Conservation (phyloP, 1,284 basidiomycete species). For the Naganishia sp. region DNA sequence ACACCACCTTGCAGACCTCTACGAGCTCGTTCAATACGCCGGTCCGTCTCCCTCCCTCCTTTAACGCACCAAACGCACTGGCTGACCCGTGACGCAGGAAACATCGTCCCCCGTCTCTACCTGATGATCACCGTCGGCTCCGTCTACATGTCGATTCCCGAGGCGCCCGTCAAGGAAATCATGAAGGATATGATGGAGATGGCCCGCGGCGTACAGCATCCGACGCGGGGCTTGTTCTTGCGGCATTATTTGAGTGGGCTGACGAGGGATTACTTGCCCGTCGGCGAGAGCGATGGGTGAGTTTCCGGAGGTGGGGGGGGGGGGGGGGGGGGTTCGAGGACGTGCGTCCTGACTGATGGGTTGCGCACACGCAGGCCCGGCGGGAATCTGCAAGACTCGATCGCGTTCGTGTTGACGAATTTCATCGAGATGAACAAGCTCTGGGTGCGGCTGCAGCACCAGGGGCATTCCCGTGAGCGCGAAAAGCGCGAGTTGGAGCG, state of each 20-base stretch:
- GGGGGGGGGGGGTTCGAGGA: neutral
- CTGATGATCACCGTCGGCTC: slow-evolving; percentile 98
- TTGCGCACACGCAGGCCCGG: slow-evolving; percentile 64
- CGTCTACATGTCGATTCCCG: slow-evolving; percentile 94
- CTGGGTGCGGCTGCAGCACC: slow-evolving; percentile 94
- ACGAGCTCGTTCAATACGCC: slow-evolving; percentile 95
- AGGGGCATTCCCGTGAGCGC: slow-evolving; percentile 89
- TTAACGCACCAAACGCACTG: too few relatives aligned
- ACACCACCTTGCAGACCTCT: slow-evolving; percentile 92
- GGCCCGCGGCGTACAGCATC: slow-evolving; percentile 91
- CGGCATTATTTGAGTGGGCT: slow-evolving; percentile 93
- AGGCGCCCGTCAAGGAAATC: slow-evolving; percentile 93
- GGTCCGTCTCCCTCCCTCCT: slow-evolving; percentile 52
- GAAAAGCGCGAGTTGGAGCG: slow-evolving; percentile 94
- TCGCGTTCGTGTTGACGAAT: slow-evolving; percentile 89
- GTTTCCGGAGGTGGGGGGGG: slow-evolving; percentile 42
- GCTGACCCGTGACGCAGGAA: slow-evolving; percentile 40
- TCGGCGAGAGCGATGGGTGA: slow-evolving; percentile 79
- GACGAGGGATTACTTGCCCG: slow-evolving; percentile 86
- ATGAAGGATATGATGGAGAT: slow-evolving; percentile 99
- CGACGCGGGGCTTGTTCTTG: slow-evolving; percentile 86
- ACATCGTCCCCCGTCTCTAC: slow-evolving; percentile 87
- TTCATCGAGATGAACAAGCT: slow-evolving; percentile 99
- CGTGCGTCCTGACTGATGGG: slow-evolving; percentile 16
- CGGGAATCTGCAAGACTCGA: slow-evolving; percentile 89